These are phyloP conservation scores for Pythium folliculosum DNA, from an alignment of 352 stramenopile genomes.

Conservation along the genomic window DNA sequence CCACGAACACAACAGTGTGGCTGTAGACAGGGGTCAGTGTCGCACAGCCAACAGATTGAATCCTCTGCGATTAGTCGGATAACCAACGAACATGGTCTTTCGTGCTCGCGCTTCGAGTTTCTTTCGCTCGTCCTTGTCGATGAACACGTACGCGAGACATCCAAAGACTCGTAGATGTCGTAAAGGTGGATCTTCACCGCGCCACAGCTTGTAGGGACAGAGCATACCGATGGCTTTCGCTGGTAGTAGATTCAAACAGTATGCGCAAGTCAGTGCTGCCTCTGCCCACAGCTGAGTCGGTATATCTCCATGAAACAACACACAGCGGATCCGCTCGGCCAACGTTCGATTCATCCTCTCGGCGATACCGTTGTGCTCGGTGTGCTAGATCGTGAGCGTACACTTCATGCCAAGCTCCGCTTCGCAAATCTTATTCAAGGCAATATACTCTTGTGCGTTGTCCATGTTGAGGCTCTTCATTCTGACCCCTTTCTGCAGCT, in stretches of 20 bases:
- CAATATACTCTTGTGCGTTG: neutral
- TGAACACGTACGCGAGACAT: conserved; percentile 8
- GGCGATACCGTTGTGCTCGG: neutral
- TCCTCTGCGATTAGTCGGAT: conserved; percentile 2
- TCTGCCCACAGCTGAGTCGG: conserved; percentile 27
- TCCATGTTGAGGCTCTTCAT: conserved; percentile 1
- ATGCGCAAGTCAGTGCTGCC: conserved; percentile 17
- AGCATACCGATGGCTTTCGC: conserved; percentile 13
- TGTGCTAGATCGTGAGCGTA: neutral
- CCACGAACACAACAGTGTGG: conserved; percentile 8
- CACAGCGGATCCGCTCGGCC: neutral
- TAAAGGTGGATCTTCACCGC: too few species aligned
- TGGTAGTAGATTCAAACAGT: conserved; percentile 22
- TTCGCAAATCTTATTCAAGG: conserved; percentile 1
- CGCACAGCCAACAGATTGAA: conserved; percentile 4
- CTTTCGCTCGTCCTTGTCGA: conserved; percentile 8
- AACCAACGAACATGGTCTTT: conserved; percentile 15
- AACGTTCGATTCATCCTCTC: neutral
- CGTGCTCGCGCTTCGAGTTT: conserved; percentile 2
- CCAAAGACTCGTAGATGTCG: conserved; percentile 11
- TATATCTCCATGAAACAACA: conserved; percentile 4
- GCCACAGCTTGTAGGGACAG: conserved; percentile 21
- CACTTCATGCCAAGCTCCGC: conserved; percentile 1
- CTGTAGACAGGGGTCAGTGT: neutral
- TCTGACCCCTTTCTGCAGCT: neutral